Evolutionary conservation across 768 basidiomycete species (phyloP), one percentile per base, ranked within the genome.

Genomic region (Suillus cothurnatus): DNA sequence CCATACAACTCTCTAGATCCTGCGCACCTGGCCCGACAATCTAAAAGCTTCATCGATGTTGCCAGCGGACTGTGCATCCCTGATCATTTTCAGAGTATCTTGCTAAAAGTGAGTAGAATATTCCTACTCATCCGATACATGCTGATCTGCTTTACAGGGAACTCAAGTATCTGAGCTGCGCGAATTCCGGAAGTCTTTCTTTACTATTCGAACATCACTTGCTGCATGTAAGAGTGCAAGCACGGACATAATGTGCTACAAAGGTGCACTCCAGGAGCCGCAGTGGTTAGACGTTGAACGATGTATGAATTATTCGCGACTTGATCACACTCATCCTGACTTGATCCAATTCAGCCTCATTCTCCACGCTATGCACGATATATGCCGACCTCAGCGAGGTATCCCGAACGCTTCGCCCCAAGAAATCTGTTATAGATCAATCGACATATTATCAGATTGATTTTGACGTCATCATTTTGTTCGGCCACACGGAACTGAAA

Each of bases 401-500:
- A 19, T 38, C 61, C 6, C 31, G 9, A 50, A 49, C 23, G 0
- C 34, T 68, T 6, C 19, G 57, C 49, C 67, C 66, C 21, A 5
- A 14, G 15, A 62, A 36, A 52, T 21, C 45, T n/a, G 3, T 6
- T 21, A 1, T 4, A 41, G 12, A 41, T 28, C 66, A 49, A 36
- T 50, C 61, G 26, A 14, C 23, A 3, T 76, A 73, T 64, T 78
- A 74, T 55, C 31, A 56, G 39, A 6, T 73, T 32, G 32, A 62
- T 0, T 81, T 71, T 53, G 72, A 78, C 12, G 68, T 82, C 8
- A 70, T 80, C 26, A 50, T 82, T 11, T 67, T 73, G 9, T 78
- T 79, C 36, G 81, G 81, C 0, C 53, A 73, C 28, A 79, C 81
- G 0, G 81, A 82, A 59, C 68, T 81, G 49, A 80, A 79, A 66